Conservation (phyloP, 2,329 filamentous ascomycete species). For the Fusarium udum region DNA sequence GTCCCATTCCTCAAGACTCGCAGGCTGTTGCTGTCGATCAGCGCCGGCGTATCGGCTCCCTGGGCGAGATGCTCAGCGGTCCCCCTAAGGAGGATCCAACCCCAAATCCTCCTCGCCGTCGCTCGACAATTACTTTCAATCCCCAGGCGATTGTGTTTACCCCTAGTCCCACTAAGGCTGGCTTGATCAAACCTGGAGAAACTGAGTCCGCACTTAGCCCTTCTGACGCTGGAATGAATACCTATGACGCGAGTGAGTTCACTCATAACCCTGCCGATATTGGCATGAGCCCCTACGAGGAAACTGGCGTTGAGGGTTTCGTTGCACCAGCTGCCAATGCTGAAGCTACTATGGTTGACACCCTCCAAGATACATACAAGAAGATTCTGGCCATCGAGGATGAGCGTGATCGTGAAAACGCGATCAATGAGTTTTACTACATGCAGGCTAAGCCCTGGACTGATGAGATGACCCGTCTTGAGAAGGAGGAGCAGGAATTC, state of each 20-base stretch:
- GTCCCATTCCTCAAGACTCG: accelerated
- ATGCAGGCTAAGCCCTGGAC: background rate
- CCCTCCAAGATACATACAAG: accelerated
- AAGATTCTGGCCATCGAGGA: background rate
- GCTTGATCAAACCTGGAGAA: background rate
- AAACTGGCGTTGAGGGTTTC: background rate
- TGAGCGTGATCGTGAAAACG: background rate
- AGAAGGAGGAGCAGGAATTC: background rate
- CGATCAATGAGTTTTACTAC: background rate
- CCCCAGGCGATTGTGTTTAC: background rate
- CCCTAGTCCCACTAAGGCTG: background rate
- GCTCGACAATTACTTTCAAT: background rate
- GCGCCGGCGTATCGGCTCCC: background rate
- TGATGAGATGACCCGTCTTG: background rate
- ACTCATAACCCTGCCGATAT: background rate
- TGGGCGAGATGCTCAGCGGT: background rate
- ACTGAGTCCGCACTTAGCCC: background rate
- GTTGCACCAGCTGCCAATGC: background rate
- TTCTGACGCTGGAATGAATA: no score
- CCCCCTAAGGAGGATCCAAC: background rate
- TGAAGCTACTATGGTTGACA: background rate
- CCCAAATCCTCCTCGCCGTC: background rate
- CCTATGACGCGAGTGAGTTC: background rate
- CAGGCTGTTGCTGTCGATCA: background rate
- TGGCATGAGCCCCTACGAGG: background rate